Evolutionary conservation across 1,284 basidiomycete species (phyloP).

Genomic region (Mycena sp.): DNA sequence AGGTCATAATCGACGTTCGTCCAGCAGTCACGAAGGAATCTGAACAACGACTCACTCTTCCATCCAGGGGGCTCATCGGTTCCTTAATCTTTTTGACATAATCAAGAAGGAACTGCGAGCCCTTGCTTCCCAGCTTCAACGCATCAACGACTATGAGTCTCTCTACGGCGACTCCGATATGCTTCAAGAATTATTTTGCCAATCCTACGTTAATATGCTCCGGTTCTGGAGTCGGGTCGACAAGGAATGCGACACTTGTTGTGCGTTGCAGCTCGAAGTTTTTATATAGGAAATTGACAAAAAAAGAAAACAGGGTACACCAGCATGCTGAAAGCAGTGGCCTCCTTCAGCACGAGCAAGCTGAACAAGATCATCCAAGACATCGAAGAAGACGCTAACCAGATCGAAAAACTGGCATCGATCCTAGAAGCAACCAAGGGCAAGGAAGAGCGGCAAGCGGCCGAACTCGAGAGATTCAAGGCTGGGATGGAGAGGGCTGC

Average conservation of each 20-base stretch:
- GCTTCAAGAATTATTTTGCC: constrained; percentile 30
- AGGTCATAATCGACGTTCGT: constrained; percentile 33
- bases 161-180: constrained; percentile 28
- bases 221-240: constrained; percentile 35
- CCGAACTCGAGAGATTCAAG: constrained; percentile 10
- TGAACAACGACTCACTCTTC: background rate
- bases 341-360: constrained; percentile 26
- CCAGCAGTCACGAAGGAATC: background rate
- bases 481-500: constrained; percentile 10
- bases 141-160: constrained; percentile 23
- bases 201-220: constrained; percentile 32
- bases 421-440: constrained; percentile 24
- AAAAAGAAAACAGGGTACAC: background rate
- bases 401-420: constrained; percentile 21
- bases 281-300: background rate
- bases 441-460: constrained; percentile 19
- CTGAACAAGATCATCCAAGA: constrained; percentile 29
- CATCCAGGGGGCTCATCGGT: constrained; percentile 26
- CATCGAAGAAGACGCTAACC: constrained; percentile 22
- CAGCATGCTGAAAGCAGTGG: constrained; percentile 12
- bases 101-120: constrained; percentile 26
- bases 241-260: constrained; percentile 31
- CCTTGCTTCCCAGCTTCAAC: constrained; percentile 17
- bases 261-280: constrained; percentile 9
- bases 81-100: constrained; percentile 24